phyloP scores from a whole-genome alignment of 805 yeast genomes.

The Diddensiella transvaalensis region DNA sequence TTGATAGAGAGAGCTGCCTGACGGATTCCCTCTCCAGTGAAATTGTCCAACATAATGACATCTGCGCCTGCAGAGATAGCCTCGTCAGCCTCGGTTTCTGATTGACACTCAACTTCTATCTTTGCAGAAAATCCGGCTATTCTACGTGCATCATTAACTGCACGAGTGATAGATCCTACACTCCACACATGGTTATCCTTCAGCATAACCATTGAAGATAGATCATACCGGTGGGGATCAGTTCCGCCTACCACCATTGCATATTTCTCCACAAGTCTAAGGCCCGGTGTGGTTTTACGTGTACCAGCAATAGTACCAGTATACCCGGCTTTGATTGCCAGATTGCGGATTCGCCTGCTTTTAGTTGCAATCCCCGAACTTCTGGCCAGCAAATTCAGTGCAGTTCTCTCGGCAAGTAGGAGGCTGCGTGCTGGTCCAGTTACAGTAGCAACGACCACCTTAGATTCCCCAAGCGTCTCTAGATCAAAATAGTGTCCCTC shows the following conservation, averaged over 20 bases:
- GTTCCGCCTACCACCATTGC: constrained; percentile 95
- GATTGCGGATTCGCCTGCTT: constrained; percentile 50
- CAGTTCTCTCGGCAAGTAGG: constrained; percentile 79
- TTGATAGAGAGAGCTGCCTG: constrained; percentile 63
- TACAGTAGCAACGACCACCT: constrained; percentile 70
- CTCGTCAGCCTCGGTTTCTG: constrained; percentile 81
- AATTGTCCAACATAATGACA: constrained; percentile 91
- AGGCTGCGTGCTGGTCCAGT: constrained; percentile 76
- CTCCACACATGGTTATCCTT: constrained; percentile 93
- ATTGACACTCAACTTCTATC: constrained; percentile 88
- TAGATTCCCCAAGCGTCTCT: constrained; percentile 35
- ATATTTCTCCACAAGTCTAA: constrained; percentile 82
- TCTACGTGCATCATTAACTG: constrained; percentile 69
- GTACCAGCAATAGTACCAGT: constrained; percentile 91
- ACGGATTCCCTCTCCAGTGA: constrained; percentile 61
- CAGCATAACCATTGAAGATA: constrained; percentile 92
- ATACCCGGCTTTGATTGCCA: constrained; percentile 68
- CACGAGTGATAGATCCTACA: constrained; percentile 85
- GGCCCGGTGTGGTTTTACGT: constrained; percentile 95
- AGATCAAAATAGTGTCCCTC: constrained; percentile 65
- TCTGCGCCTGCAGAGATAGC: constrained; percentile 96
- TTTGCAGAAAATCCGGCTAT: constrained; percentile 88
- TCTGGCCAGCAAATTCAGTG: constrained; percentile 76
- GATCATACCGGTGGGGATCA: constrained; percentile 87
- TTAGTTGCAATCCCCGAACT: constrained; percentile 86